Conservation (phyloP, 306 rosid species). For the Cyclanthera cordifolia region DNA sequence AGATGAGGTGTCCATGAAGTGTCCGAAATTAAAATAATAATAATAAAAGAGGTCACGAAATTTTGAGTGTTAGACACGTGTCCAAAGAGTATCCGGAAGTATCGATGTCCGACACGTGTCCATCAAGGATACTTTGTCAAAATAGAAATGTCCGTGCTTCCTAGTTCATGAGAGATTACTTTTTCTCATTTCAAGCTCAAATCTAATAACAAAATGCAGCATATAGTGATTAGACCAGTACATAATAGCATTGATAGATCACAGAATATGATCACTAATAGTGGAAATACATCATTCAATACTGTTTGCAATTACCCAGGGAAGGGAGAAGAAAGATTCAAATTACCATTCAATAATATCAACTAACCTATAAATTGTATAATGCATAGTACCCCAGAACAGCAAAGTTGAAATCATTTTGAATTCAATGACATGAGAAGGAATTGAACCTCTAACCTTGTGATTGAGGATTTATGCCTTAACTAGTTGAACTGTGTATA, state of each 20-base stretch:
- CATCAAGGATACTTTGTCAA: no score
- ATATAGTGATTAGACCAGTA: not conserved
- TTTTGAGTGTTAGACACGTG: no score
- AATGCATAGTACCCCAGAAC: not conserved
- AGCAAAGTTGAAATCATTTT: not conserved
- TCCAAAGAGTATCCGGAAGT: no score
- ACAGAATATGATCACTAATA: not conserved
- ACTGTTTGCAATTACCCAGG: not conserved
- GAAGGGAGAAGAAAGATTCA: not conserved
- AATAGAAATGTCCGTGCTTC: no score
- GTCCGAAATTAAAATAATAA: no score
- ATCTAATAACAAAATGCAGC: not conserved
- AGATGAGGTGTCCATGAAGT: no score
- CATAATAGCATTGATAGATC: not conserved
- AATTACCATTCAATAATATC: not conserved
- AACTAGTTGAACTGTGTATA: no score
- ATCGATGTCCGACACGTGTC: no score
- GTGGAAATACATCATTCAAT: not conserved
- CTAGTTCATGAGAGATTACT: not conserved
- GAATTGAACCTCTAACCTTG: no score
- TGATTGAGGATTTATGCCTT: no score
- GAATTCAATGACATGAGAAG: no score
- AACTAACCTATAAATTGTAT: not conserved
- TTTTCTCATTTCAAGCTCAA: not conserved
- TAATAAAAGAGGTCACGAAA: no score